Conservation (phyloP, 768 basidiomycete genomes). For the Hemileccinum rubropunctum region DNA sequence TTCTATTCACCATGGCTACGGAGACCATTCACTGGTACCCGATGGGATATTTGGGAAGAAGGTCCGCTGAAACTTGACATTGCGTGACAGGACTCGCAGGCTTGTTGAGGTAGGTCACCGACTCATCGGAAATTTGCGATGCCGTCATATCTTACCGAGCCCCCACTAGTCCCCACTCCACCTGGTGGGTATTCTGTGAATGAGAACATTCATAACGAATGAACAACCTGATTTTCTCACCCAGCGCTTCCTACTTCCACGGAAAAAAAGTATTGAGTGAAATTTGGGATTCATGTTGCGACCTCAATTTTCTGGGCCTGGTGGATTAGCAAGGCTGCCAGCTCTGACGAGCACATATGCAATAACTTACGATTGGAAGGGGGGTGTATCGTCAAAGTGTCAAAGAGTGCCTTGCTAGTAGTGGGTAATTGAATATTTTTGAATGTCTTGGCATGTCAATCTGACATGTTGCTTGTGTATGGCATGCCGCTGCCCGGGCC, state of each 20-base stretch:
- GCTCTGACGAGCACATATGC: neutral
- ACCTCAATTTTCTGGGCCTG: neutral
- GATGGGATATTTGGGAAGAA: slow-evolving; percentile 6
- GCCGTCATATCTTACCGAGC: too few relatives aligned
- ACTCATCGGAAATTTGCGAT: neutral
- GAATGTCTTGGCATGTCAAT: too few relatives aligned
- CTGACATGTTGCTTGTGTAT: too few relatives aligned
- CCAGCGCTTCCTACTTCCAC: neutral
- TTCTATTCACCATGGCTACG: slow-evolving; percentile 24
- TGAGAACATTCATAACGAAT: neutral
- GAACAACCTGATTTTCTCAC: neutral
- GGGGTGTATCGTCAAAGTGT: neutral
- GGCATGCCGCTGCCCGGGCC: too few relatives aligned
- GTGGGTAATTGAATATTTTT: too few relatives aligned
- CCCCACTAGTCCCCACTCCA: too few relatives aligned
- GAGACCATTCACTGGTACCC: neutral
- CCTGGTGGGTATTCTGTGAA: neutral
- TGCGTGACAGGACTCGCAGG: neutral
- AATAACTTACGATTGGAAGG: neutral
- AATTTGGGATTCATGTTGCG: too few relatives aligned
- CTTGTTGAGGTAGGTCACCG: neutral
- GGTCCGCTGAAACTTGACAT: slow-evolving; percentile 1
- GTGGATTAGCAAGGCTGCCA: neutral
- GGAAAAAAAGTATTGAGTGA: too few relatives aligned
- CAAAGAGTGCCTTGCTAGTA: neutral